Base-by-base conservation (phyloP, 345 rosid species). In the Angophora floribunda region DNA sequence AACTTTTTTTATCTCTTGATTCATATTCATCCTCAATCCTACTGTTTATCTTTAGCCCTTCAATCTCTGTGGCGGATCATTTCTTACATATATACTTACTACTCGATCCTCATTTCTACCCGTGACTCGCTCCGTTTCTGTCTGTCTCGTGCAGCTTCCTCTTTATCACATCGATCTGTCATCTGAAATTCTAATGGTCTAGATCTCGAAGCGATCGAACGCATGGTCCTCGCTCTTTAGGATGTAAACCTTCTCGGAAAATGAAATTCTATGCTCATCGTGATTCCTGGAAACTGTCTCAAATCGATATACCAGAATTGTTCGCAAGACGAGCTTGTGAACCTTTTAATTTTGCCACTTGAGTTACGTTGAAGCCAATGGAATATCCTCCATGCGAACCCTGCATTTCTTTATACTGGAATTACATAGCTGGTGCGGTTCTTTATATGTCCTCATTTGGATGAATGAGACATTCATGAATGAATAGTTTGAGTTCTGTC, bases 261-360 rank as follows among this genome's bases (percentile, higher is more conserved):
- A 17, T 32, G 47, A 32, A 17, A 32, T 36, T 36, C 49, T 22
- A 17, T 7, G 26, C 26, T 1, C 4, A 1, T 1, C 4, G 0
- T 0, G 2, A 75, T 67, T 32, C 41, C 79, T 3, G 7, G 45
- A 67, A 32, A 22, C 45, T 19, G 0, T 67, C 82, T n/a, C 1
- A 2, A n/a, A 63, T 32, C 4, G 19, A n/a, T 36, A 36, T 3
- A 70, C 13, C 82, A 6, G 36, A 36, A 75, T 22, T 75, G 47
- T 44, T 36, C 26, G 6, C 49, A 0, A 75, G 24, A 70, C 1
- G 80, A 47, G 80, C 36, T 9, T 70, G 80, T 70, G 17, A 70
- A 36, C 4, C 41, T 36, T 36, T 36, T 36, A 36, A 36, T 8
- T 70, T 45, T 70, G 24, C 47, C 8, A 70, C 3, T 47, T 24